Conservation (phyloP, 768 basidiomycete genomes). For the Trametes villosa region DNA sequence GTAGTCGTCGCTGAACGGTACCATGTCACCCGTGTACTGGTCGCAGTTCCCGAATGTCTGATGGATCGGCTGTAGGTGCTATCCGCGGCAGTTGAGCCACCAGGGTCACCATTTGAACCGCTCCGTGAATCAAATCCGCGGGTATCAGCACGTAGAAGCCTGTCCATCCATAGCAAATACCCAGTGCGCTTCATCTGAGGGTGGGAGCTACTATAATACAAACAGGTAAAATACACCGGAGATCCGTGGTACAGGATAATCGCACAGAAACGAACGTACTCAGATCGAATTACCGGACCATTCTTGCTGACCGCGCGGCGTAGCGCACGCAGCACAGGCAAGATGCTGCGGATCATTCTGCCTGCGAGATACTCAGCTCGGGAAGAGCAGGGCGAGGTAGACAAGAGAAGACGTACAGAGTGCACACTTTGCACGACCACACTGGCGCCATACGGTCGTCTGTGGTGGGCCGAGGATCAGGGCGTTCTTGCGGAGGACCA, state of each 20-base stretch:
- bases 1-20: constrained; percentile 64
- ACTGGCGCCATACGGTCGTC: background rate
- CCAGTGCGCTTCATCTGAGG: too few relatives aligned
- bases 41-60: constrained; percentile 62
- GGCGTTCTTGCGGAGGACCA: background rate
- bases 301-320: constrained; percentile 48
- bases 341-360: constrained; percentile 56
- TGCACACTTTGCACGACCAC: constrained; percentile 67
- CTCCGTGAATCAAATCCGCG: too few relatives aligned
- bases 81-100: constrained; percentile 83
- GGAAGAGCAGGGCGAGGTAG: too few relatives aligned
- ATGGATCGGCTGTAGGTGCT: constrained; percentile 51
- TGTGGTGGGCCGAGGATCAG: background rate
- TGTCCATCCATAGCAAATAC: too few relatives aligned
- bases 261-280: too few relatives aligned
- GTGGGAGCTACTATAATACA: too few relatives aligned
- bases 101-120: too few relatives aligned
- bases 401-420: constrained; percentile 52
- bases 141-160: too few relatives aligned
- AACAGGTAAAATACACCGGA: too few relatives aligned
- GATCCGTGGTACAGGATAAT: too few relatives aligned
- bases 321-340: constrained; percentile 65
- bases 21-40: constrained; percentile 62
- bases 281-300: constrained; percentile 24
- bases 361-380: constrained; percentile 37